These are phyloP conservation scores for Cinchona pubescens DNA, from an alignment of 257 asterid species.

Conservation along the genomic window DNA sequence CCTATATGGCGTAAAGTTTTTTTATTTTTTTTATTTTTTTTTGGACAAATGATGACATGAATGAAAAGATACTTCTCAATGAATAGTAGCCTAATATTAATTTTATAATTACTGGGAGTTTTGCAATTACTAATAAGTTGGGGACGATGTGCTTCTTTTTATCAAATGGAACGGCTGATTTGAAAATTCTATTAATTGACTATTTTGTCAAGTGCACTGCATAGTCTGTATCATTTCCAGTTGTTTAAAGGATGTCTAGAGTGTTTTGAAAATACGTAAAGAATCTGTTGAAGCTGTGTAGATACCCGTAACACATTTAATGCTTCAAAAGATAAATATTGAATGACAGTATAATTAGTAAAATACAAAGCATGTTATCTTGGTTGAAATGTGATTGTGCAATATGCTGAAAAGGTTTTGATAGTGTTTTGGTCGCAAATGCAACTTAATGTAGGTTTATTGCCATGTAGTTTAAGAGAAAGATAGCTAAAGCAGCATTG, in stretches of 20 bases:
- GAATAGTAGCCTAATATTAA: neutral
- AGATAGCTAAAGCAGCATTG: neutral
- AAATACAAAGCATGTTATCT: neutral
- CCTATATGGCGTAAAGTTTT: neutral
- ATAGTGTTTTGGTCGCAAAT: neutral
- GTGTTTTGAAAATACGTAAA: neutral
- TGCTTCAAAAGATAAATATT: neutral
- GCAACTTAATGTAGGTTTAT: neutral
- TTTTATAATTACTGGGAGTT: neutral
- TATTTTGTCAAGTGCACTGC: too few relatives aligned
- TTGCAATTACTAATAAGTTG: neutral
- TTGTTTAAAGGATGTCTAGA: too few relatives aligned
- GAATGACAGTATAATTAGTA: neutral
- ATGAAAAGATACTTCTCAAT: neutral
- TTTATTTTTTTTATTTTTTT: neutral
- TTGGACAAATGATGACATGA: neutral
- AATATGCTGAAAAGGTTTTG: neutral
- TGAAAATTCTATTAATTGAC: too few relatives aligned
- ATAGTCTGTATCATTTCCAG: too few relatives aligned
- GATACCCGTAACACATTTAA: neutral
- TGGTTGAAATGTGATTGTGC: neutral
- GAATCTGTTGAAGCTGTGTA: neutral
- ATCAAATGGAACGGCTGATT: too few relatives aligned
- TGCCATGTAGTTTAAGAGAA: neutral
- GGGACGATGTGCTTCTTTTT: neutral